A percentile compares a stretch with the other conserved stretches of the same genome.
phyloP scores from a whole-genome alignment of 2,329 filamentous ascomycete genomes.

The Aspergillus sp. region DNA sequence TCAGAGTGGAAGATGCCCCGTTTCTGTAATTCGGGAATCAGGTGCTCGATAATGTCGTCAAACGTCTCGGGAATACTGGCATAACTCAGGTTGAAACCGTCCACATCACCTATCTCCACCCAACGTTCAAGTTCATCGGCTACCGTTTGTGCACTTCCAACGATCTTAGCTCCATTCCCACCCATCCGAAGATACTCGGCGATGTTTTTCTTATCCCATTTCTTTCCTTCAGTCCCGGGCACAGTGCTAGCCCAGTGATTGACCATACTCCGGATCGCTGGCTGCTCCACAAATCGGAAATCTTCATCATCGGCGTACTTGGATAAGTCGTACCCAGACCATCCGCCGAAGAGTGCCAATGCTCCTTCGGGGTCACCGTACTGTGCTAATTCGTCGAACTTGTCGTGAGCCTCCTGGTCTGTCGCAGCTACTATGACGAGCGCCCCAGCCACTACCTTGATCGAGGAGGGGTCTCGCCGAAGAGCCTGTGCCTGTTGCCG shows the following conservation, averaged over 20 bases:
- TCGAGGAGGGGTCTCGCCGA: conserved; percentile 37
- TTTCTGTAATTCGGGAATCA: conserved; percentile 32
- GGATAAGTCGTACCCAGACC: conserved; percentile 46
- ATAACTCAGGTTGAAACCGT: conserved; percentile 36
- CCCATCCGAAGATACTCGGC: conserved; percentile 33
- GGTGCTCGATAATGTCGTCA: conserved; percentile 32
- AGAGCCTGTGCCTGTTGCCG: conserved; percentile 36
- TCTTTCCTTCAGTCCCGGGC: conserved; percentile 37
- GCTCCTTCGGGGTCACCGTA: conserved; percentile 47
- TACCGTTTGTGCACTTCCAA: conserved; percentile 36
- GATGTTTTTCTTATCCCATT: conserved; percentile 38
- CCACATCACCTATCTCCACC: conserved; percentile 33
- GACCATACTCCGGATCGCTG: conserved; percentile 45
- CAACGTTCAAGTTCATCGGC: conserved; percentile 38
- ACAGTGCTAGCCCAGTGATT: conserved; percentile 44
- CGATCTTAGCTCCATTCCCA: conserved; percentile 34
- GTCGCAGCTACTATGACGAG: conserved; percentile 45
- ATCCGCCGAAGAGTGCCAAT: conserved; percentile 46
- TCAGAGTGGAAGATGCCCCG: conserved; percentile 39
- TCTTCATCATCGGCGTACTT: conserved; percentile 45
- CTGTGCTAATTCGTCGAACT: conserved; percentile 40
- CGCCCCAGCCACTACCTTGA: conserved; percentile 47
- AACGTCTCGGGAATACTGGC: conserved; percentile 34
- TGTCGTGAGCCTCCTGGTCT: conserved; percentile 42
- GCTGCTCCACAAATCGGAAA: conserved; percentile 42